Conservation (phyloP, 1,284 basidiomycete species). For the Pisolithus thermaeus region DNA sequence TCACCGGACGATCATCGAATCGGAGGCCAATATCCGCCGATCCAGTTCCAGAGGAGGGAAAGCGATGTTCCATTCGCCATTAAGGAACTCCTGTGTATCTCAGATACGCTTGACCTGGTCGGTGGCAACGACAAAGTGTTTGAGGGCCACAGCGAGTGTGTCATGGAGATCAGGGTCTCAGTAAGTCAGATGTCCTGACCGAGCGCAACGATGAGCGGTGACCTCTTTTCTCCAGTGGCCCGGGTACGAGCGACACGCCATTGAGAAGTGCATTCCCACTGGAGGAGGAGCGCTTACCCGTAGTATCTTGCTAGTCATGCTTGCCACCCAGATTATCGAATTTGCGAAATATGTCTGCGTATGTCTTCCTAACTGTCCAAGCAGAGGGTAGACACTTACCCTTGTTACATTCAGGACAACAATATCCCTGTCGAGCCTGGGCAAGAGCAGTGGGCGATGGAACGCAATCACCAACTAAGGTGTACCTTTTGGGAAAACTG, state of each 20-base stretch:
- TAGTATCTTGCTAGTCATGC: slow-evolving; percentile 20
- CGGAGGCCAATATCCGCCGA: slow-evolving; percentile 7
- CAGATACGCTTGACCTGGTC: slow-evolving; percentile 16
- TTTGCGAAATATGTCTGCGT: slow-evolving; percentile 27
- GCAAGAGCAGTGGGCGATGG: slow-evolving; percentile 31
- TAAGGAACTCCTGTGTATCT: slow-evolving; percentile 17
- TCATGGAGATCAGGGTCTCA: slow-evolving; percentile 19
- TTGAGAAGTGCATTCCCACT: slow-evolving; percentile 27
- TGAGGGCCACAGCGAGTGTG: slow-evolving; percentile 11
- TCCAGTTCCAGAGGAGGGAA: slow-evolving; percentile 18
- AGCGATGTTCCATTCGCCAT: slow-evolving; percentile 16
- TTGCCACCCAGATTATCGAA: slow-evolving; percentile 23
- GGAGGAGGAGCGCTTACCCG: slow-evolving; percentile 17
- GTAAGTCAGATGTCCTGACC: slow-evolving; percentile 9
- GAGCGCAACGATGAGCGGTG: slow-evolving; percentile 3
- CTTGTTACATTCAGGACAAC: slow-evolving; percentile 15
- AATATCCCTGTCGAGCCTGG: slow-evolving; percentile 25
- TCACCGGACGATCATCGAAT: slow-evolving; percentile 1
- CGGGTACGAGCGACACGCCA: slow-evolving; percentile 26
- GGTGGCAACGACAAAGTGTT: slow-evolving; percentile 16
- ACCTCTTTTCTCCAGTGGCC: slow-evolving; percentile 26
- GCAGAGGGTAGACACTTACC: neutral
- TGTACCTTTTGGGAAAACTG: slow-evolving; percentile 25
- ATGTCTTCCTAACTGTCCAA: slow-evolving; percentile 3
- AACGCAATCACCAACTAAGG: slow-evolving; percentile 3